Conservation (phyloP, 306 rosid genomes). For the Vachellia pachyceras region DNA sequence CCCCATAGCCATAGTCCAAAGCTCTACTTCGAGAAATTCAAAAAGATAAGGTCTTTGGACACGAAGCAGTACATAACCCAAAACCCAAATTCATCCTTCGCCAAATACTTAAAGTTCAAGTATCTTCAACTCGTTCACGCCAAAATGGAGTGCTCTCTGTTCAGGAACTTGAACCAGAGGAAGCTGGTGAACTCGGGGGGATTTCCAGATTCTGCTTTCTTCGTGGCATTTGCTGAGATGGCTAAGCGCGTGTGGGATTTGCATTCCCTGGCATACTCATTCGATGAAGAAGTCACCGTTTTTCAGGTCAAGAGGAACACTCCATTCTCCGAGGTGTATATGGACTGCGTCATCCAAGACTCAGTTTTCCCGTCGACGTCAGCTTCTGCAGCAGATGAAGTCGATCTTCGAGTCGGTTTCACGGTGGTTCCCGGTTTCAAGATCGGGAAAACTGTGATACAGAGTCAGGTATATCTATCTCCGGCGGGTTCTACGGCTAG, state of each 20-base stretch:
- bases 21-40: constrained; percentile 69
- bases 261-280: constrained; percentile 67
- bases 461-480: constrained; percentile 67
- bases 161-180: constrained; percentile 83
- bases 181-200: constrained; percentile 75
- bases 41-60: constrained; percentile 52
- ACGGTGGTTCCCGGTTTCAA: constrained; percentile 79
- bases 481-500: constrained; percentile 41
- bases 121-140: constrained; percentile 80
- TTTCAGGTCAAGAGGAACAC: constrained; percentile 62
- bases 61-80: constrained; percentile 52
- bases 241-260: constrained; percentile 76
- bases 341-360: constrained; percentile 58
- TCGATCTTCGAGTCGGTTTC: constrained; percentile 56
- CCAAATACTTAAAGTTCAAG: constrained; percentile 63
- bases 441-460: constrained; percentile 62
- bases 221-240: constrained; percentile 79
- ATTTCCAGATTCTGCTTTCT: constrained; percentile 75
- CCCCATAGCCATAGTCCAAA: constrained; percentile 17
- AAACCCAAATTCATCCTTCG: constrained; percentile 62
- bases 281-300: constrained; percentile 49
- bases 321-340: constrained; percentile 76
- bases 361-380: constrained; percentile 26
- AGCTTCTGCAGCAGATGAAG: constrained; percentile 7
- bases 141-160: constrained; percentile 94